Base-by-base conservation (phyloP, 345 rosid genomes). In the Capsella bursapastoris region DNA sequence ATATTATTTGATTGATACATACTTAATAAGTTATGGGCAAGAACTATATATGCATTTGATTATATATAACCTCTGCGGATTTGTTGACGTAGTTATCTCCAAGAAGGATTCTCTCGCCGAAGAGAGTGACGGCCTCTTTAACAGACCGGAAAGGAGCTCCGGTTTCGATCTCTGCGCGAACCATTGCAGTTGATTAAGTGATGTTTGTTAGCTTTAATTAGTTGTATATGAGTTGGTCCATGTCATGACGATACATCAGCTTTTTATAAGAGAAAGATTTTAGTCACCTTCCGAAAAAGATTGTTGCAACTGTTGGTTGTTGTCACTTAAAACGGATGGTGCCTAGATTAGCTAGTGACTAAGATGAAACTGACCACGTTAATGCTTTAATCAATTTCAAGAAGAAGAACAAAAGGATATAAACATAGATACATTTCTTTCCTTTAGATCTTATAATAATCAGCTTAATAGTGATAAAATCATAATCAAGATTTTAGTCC, bases 101-200 rank as follows among this genome's bases (percentile, higher is more conserved):
- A 0, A 84, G 89, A 31, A 91, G 79, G 56, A 91, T 83, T 61
- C 76, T 85, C 49, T 91, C 91, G 41, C 86, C 91, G 47, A 91
- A 91, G 74, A 89, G 70, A 12, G 80, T 63, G 18, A 91, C 90
- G 0, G 97, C 97, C 63, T 91, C 96, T 68, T 80, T 89, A 41
- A 91, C 97, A 0, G 93, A 91, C 71, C 85, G 82, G 75, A 91
- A 91, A 0, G 97, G 96, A 18, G 89, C 82, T 69, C 83, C 74
- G 0, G 93, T 89, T 53, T 91, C 96, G n/a, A 91, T 85, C 73
- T 88, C 91, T 0, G 82, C 96, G 13, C 86, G 77, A 41, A 84
- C 87, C 51, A 79, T 40, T 16, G 68, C 68, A 32, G 40, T 8
- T 34, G 37, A 27, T 14, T 45, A 44, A 64, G 14, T 10, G n/a